Base-by-base conservation (phyloP, 1,139 yeast genomes). In the Geotrichum klebahnii region DNA sequence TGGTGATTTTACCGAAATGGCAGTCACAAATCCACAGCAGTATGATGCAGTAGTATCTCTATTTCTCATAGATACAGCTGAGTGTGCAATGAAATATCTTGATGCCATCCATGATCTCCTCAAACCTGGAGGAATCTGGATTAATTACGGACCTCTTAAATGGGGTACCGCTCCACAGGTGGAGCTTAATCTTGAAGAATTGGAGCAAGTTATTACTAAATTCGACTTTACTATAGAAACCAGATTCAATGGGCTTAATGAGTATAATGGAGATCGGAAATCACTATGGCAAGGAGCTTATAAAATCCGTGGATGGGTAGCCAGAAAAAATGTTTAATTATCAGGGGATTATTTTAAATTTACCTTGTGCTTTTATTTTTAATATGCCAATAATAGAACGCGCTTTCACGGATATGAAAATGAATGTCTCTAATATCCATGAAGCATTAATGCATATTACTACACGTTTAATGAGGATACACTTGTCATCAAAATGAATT, bases 11-110 rank as follows among this genome's bases (percentile, higher is more conserved):
- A 73, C 80, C 35, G 69, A 72, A 5, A 32, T 52, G 26, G 51
- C 48, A 14, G 26, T 28, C 9, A 29, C 37, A 16, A 10, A 38
- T 28, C 22, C 47, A 10, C 44, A 36, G 23, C 33, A 46, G 35
- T 66, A 65, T 46, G 67, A 67, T 39, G 61, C 63, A 8, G 72
- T 88, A 0, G 80, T 84, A 2, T 78, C 92, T 0, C 84, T 84
- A 2, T 88, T 82, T 62, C 86, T 88, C 65, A 72, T 88, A 22
- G 96, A 88, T 63, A 88, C 96, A 0, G 96, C 96, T 0, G 95
- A 87, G 60, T 86, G 87, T 60, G 63, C 86, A 43, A 72, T 88
- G 56, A 82, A 80, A 34, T 88, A 88, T 62, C 66, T 88, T 43
- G 84, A 83, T 48, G 67, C 82, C 1, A 79, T 88, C 33, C 44